phyloP scores from a whole-genome alignment of 1,139 yeast genomes.

The Debaryomyces nepalensis region DNA sequence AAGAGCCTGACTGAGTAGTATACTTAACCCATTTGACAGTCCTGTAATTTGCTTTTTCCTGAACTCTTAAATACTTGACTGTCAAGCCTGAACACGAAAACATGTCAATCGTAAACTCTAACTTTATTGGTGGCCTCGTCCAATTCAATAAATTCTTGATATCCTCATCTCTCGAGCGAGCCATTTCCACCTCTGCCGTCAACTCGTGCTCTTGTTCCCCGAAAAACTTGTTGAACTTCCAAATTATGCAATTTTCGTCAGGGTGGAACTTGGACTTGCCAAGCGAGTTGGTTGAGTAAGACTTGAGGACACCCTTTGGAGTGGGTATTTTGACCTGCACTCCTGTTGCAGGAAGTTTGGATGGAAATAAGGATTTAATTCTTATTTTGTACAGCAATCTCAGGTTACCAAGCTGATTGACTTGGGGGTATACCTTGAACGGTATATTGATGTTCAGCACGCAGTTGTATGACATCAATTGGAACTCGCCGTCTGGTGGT shows the following conservation, averaged over 20 bases:
- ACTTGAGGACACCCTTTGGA: conserved; percentile 63
- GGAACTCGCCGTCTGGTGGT: conserved; percentile 94
- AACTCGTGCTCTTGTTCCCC: conserved; percentile 69
- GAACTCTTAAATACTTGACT: conserved; percentile 73
- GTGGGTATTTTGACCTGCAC: conserved; percentile 71
- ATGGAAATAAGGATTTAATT: conserved; percentile 65
- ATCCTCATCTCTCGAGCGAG: conserved; percentile 22
- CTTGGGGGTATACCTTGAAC: conserved; percentile 66
- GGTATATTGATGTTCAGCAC: conserved; percentile 67
- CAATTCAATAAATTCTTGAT: conserved; percentile 40
- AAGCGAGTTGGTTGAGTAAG: conserved; percentile 52
- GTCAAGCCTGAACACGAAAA: conserved; percentile 78
- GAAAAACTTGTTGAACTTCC: conserved; percentile 72
- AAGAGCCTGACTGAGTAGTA: conserved; percentile 73
- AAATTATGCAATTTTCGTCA: conserved; percentile 64
- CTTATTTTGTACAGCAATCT: conserved; percentile 61
- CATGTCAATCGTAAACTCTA: conserved; percentile 74
- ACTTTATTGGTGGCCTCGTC: conserved; percentile 78
- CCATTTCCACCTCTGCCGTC: conserved; percentile 53
- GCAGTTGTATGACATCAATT: conserved; percentile 76
- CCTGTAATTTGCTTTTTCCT: conserved; percentile 65
- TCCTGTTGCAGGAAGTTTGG: conserved; percentile 66
- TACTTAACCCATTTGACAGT: conserved; percentile 91
- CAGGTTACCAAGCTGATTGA: conserved; percentile 55
- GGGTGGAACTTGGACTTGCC: conserved; percentile 76